Base-by-base conservation (phyloP, 164 flowering plant genomes). In the Euptelea pleiosperma region DNA sequence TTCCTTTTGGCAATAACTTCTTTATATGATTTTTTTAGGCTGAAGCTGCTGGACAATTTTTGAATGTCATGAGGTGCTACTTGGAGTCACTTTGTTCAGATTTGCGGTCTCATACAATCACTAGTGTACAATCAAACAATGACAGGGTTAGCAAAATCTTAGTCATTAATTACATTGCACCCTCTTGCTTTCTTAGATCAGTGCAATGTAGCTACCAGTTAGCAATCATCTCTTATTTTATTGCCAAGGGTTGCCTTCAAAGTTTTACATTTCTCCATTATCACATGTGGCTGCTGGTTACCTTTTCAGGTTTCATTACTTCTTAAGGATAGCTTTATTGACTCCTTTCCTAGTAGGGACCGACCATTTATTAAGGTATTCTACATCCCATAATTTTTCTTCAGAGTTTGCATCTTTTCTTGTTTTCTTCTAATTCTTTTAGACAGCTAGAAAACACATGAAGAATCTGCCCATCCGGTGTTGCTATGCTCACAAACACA, bases 281-380 rank as follows among this genome's bases (percentile, higher is more conserved):
- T 15, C 43, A 25, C 18, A 7, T 35, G 2, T 43, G 24, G 12
- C 33, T 12, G 39, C 22, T 55, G 40, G 14, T 28, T 41, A 18
- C 34, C 11, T 50, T 76, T 62, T 70, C 79, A 93, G 96, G 97
- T 93, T 63, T 87, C 96, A 3, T 67, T 93, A 69, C 94, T 93
- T 69, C 84, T 90, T 8, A 93, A 90, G 66, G 99, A 93, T 62
- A 93, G 94, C 68, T 93, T 79, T 62, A 73, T 93, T 51, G 92
- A 87, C 65, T 90, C 99, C 30, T 93, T 93, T 68, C 77, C 94
- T 42, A 39, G 33, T 47, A 76, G 70, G 67, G 96, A 90, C 70
- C 77, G 72, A 45, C 71, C 90, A 57, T 93, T 93, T 67, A 58
- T 93, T 34, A 87, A 86, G 96, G 97, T 90, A 79, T 43, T 22